These are phyloP conservation scores for Apiospora kogelbergensis DNA, from an alignment of 2,329 filamentous ascomycete species.

Conservation along the genomic window DNA sequence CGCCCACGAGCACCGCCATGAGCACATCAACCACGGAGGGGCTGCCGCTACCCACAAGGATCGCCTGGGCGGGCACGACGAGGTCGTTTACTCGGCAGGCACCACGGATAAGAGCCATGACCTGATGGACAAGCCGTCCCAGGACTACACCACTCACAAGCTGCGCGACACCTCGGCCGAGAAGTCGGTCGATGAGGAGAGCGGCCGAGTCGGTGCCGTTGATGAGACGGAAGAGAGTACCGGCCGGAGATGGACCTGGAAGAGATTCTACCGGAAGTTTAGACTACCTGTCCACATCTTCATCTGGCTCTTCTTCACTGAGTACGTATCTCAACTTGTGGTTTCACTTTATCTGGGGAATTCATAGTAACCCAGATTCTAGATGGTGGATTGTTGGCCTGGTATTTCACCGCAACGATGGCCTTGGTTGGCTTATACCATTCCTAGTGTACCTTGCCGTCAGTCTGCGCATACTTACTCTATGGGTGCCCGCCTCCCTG, in stretches of 20 bases:
- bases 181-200: constrained; percentile 31
- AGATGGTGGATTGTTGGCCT: constrained; percentile 42
- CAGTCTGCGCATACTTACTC: constrained; percentile 70
- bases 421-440: constrained; percentile 77
- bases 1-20: constrained; percentile 43
- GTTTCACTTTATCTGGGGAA: neutral
- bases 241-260: constrained; percentile 29
- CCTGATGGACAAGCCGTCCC: constrained; percentile 31
- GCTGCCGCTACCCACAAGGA: constrained; percentile 28
- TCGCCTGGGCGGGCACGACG: constrained; percentile 33
- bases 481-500: constrained; percentile 68
- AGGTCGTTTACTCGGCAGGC: constrained; percentile 48
- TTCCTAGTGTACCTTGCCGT: constrained; percentile 80
- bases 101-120: constrained; percentile 38
- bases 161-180: constrained; percentile 30
- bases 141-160: constrained; percentile 42
- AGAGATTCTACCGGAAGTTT: constrained; percentile 42
- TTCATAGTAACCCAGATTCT: neutral
- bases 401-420: constrained; percentile 68
- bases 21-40: constrained; percentile 41
- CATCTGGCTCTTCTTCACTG: constrained; percentile 39
- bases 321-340: constrained; percentile 27
- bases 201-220: constrained; percentile 28
- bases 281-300: constrained; percentile 44
- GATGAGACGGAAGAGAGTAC: constrained; percentile 13